A percentile compares a stretch with the other conserved stretches of the same genome.
Conservation (phyloP, 2,329 filamentous ascomycete species). For the Domatiomyces globalis region DNA sequence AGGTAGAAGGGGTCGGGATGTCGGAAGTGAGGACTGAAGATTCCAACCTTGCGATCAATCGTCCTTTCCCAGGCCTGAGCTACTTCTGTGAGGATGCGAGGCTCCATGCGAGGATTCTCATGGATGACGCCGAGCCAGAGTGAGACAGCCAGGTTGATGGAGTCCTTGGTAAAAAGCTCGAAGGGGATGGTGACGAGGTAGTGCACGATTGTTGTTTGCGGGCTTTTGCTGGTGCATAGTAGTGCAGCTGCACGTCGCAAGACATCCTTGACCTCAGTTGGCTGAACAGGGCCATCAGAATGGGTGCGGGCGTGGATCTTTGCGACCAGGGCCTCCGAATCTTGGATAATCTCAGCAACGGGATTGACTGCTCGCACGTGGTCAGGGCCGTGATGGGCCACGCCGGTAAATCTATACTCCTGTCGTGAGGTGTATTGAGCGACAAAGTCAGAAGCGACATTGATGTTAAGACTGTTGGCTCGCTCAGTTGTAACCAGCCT, state of each 20-base stretch:
- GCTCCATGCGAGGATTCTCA: slow-evolving; percentile 79
- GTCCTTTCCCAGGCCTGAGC: slow-evolving; percentile 82
- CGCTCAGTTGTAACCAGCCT: slow-evolving; percentile 68
- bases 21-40: slow-evolving; percentile 61
- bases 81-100: slow-evolving; percentile 73
- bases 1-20: slow-evolving; percentile 80
- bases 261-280: slow-evolving; percentile 64
- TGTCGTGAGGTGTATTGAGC: slow-evolving; percentile 95
- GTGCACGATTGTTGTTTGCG: slow-evolving; percentile 66
- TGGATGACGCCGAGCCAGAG: slow-evolving; percentile 95
- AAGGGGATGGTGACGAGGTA: slow-evolving; percentile 90
- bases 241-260: slow-evolving; percentile 74
- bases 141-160: slow-evolving; percentile 87
- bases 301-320: slow-evolving; percentile 59
- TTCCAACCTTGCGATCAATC: slow-evolving; percentile 59
- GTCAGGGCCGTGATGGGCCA: slow-evolving; percentile 41
- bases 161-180: slow-evolving; percentile 80
- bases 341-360: slow-evolving; percentile 25
- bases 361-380: slow-evolving; percentile 7
- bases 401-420: slow-evolving; percentile 80
- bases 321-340: slow-evolving; percentile 47
- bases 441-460: slow-evolving; percentile 89
- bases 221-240: slow-evolving; percentile 61
- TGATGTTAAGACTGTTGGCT: slow-evolving; percentile 55
- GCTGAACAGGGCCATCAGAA: slow-evolving; percentile 53